Evolutionary conservation across 495 filamentous ascomycete genomes (phyloP).

Genomic region (Parathielavia hyrcaniae): DNA sequence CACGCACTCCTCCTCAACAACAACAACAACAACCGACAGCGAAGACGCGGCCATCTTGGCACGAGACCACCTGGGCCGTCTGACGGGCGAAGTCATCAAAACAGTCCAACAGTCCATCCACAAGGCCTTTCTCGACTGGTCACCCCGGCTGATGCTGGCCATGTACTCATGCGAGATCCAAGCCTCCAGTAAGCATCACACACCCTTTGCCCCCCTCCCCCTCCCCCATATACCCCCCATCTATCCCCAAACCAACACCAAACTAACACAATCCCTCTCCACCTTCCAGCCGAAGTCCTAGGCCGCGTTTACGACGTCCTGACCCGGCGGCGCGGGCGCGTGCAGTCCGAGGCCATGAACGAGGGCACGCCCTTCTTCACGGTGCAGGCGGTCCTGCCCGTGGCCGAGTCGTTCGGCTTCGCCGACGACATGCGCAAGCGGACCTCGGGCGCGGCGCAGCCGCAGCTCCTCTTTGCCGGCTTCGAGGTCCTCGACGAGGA

Average conservation of each 20-base stretch:
- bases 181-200: slow-evolving; percentile 64
- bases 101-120: slow-evolving; percentile 78
- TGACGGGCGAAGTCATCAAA: slow-evolving; percentile 88
- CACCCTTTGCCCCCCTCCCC: background rate
- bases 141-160: slow-evolving; percentile 84
- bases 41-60: slow-evolving; percentile 51
- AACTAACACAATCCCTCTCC: slow-evolving; percentile 2
- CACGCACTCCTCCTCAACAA: slow-evolving; percentile 16
- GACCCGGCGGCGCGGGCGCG: slow-evolving; percentile 81
- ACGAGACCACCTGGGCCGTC: slow-evolving; percentile 64
- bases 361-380: slow-evolving; percentile 96
- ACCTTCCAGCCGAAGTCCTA: slow-evolving; percentile 72
- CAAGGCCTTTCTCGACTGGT: slow-evolving; percentile 91
- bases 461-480: slow-evolving; percentile 87
- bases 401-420: slow-evolving; percentile 94
- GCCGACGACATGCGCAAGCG: slow-evolving; percentile 91
- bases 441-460: slow-evolving; percentile 81
- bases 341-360: slow-evolving; percentile 84
- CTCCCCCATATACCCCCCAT: background rate
- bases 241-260: slow-evolving; percentile 13
- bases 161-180: slow-evolving; percentile 99
- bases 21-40: slow-evolving; percentile 17
- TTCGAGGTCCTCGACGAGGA: slow-evolving; percentile 88
- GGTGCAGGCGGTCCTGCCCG: slow-evolving; percentile 76
- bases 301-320: slow-evolving; percentile 92